A percentile compares a stretch with the other conserved stretches of the same genome.
phyloP scores from a whole-genome alignment of 1,139 yeast genomes.

The Saccharomyces hybrid region DNA sequence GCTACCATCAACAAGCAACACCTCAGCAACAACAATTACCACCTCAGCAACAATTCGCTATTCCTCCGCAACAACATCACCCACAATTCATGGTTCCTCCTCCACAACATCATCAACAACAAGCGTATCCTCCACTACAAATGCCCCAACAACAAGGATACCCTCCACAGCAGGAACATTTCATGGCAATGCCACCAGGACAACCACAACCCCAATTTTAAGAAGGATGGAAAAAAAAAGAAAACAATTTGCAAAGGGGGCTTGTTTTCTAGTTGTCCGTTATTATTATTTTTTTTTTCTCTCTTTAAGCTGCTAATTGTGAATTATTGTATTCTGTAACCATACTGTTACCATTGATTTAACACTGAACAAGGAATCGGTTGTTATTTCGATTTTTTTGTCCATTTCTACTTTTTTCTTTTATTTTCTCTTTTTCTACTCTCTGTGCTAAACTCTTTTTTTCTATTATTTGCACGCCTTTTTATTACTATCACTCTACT shows the following conservation, averaged over 20 bases:
- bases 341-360: constrained; percentile 1
- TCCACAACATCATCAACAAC: constrained; percentile 10
- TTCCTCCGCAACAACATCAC: constrained; percentile 19
- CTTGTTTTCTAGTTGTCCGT: not conserved
- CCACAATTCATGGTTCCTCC: constrained; percentile 14
- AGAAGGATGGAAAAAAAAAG: constrained; percentile 5
- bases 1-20: constrained; percentile 15
- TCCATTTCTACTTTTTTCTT: not conserved
- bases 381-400: not conserved
- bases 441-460: not conserved
- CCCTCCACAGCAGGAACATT: constrained; percentile 10
- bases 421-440: not conserved
- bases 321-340: not conserved
- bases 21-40: constrained; percentile 9
- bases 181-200: constrained; percentile 3
- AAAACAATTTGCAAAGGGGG: not conserved
- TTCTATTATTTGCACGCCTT: not conserved
- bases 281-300: constrained; percentile 2
- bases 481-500: not conserved
- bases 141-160: constrained; percentile 11
- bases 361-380: not conserved
- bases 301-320: not conserved
- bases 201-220: constrained; percentile 8
- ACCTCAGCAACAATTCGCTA: constrained; percentile 16
- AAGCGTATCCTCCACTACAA: constrained; percentile 7